These are phyloP conservation scores for Lasiosphaeris hirsuta DNA, from an alignment of 495 filamentous ascomycete species.

Conservation along the genomic window DNA sequence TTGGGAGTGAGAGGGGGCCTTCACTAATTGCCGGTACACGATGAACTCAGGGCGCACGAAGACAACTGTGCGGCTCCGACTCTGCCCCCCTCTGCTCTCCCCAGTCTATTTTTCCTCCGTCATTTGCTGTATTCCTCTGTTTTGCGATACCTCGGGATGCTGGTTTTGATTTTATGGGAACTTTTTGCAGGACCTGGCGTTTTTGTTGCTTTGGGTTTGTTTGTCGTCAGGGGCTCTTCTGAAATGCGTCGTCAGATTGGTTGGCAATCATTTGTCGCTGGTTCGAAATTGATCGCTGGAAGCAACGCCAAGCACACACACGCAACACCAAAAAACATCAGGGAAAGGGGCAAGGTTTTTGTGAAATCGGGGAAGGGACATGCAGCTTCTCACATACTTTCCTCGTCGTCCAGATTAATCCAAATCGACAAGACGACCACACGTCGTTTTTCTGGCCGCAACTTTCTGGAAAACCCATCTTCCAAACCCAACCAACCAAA, in stretches of 20 bases:
- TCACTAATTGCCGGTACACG: conserved; percentile 35
- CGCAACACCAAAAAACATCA: conserved; percentile 2
- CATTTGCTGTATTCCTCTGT: conserved; percentile 18
- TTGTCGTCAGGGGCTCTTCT: conserved; percentile 7
- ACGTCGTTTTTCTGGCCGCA: conserved; percentile 19
- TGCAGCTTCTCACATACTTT: conserved; percentile 2
- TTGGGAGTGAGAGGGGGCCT: conserved; percentile 35
- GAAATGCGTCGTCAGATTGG: conserved; percentile 16
- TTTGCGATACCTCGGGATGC: conserved; percentile 24
- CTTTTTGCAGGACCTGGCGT: conserved; percentile 22
- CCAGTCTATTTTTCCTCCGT: conserved; percentile 19
- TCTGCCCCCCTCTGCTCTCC: conserved; percentile 25
- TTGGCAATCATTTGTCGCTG: background rate
- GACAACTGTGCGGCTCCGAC: conserved; percentile 17
- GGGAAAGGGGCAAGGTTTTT: conserved; percentile 3
- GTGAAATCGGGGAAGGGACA: conserved; percentile 4
- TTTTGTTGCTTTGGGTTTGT: conserved; percentile 10
- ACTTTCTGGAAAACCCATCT: conserved; percentile 9
- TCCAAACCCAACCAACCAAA: background rate
- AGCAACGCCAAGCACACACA: conserved; percentile 5
- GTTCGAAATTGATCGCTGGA: conserved; percentile 9
- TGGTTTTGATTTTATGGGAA: conserved; percentile 29
- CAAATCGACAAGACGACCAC: conserved; percentile 10
- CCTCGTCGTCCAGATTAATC: conserved; percentile 14
- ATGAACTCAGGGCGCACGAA: conserved; percentile 20